Base-by-base conservation (phyloP, 2,329 filamentous ascomycete species). In the Pyricularia pennisetigena region DNA sequence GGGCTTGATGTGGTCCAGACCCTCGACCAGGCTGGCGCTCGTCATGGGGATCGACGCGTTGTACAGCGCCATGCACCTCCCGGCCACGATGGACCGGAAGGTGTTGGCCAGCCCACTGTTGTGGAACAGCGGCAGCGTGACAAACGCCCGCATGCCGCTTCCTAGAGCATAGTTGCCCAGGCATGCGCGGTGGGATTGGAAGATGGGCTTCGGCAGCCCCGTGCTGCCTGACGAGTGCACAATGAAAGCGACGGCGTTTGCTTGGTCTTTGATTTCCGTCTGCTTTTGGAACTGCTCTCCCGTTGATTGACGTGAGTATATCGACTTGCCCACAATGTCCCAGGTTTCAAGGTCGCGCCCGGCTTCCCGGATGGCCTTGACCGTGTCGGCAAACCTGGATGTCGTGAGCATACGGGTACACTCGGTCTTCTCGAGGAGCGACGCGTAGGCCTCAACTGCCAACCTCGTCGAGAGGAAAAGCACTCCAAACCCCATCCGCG, bases 141-240 rank as follows among this genome's bases (percentile, higher is more conserved):
- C 79, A 68, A 88, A 84, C 0, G 81, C 80, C 26, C 78, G 78
- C 77, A 85, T 76, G n/a, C 67, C 62, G 57, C 59, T 62, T 20
- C 74, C 74, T 0, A 71, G 71, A 14, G 78, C 74, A 68, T 82
- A 84, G 67, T 84, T 85, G 9, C 78, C 78, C 9, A 88, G 74
- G 7, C 80, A 81, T 14, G 82, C 79, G 10, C 75, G 74, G 67
- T 90, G 85, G 0, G 82, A 85, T 65, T 86, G 82, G 69, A 81
- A 86, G 64, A 90, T 88, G 0, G 87, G 86, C 70, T 89, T 89
- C 0, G 87, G 87, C 0, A 89, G 78, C 0, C 87, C 86, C 0
- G 88, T 88, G 0, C 83, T 86, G 8, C 87, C 76, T 57, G 74
- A 76, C 2, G 78, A 79, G 66, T 79, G 78, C 5, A 79, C 74